Base-by-base conservation (phyloP, 805 yeast species). In the Pichia rugopelliculosa region DNA sequence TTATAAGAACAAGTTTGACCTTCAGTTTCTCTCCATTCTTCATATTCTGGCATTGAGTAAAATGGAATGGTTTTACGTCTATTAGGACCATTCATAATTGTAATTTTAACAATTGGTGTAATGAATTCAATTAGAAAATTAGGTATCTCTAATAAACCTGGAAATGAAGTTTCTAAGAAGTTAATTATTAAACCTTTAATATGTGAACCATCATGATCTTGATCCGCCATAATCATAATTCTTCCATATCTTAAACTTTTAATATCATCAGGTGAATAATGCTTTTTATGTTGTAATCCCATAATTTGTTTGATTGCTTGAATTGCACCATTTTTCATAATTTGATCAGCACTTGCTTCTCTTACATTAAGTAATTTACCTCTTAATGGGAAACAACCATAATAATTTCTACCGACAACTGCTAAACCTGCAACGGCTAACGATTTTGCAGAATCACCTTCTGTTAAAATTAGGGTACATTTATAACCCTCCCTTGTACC, bases 191-290 rank as follows among this genome's bases (percentile, higher is more conserved):
- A 75, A 54, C 99, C 99, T 64, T 93, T 93, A 64, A 93, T 93
- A 71, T 93, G 99, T 17, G 96, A 85, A 52, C 99, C 99, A 75
- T 93, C 99, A 58, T 90, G 96, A 87, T 93, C 99, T 69, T 93
- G 99, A 84, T 93, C 99, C 7, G 99, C 89, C 98, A 93, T 93
- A 62, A 93, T 89, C 98, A 93, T 93, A 44, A 93, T 77, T 64
- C 89, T 96, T 34, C 99, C 99, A 61, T 93, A 93, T 64, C 99
- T 80, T 53, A 93, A 71, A 4, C 84, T 80, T 48, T 77, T 77
- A 15, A 85, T 72, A 54, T 82, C 84, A 20, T 80, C 82, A 0
- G 64, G 49, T 18, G 64, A 69, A 62, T 93, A 93, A 39, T 72
- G 73, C 67, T 88, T 91, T 58, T 85, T 88, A 67, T 93, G 99